Conservation (phyloP, 2,329 filamentous ascomycete genomes). For the Lachnellula hyalina region DNA sequence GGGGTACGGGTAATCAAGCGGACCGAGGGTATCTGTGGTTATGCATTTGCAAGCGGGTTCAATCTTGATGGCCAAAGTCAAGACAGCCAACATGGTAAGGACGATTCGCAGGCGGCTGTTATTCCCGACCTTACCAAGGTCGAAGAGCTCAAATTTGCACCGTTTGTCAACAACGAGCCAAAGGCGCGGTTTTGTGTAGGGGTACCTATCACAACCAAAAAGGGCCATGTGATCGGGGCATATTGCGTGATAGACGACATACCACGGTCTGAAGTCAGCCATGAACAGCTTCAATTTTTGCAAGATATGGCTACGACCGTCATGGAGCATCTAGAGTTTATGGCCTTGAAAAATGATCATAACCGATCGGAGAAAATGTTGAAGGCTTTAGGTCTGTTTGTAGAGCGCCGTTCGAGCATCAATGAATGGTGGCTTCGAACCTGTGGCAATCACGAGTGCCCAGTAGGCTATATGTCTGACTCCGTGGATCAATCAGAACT, state of each 20-base stretch:
- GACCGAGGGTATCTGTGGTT: neutral
- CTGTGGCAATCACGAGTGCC: neutral
- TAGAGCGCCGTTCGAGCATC: neutral
- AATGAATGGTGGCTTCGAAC: neutral
- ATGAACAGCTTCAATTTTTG: neutral
- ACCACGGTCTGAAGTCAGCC: neutral
- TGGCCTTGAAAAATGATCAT: neutral
- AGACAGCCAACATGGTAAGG: neutral
- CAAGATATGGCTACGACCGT: neutral
- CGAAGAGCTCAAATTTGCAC: slow-evolving; percentile 4
- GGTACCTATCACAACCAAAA: neutral
- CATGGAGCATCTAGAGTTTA: neutral
- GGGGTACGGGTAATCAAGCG: neutral
- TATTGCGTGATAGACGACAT: neutral
- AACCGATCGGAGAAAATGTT: neutral
- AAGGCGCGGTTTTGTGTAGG: slow-evolving; percentile 12
- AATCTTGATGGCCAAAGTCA: neutral
- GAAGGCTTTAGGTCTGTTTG: neutral
- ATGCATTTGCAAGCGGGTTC: neutral
- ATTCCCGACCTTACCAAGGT: slow-evolving; percentile 12
- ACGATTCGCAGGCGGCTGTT: slow-evolving; percentile 6
- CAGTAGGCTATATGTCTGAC: neutral
- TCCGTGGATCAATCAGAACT: neutral
- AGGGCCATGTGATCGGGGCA: neutral
- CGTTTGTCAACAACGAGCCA: slow-evolving; percentile 19